Evolutionary conservation across 768 basidiomycete genomes (phyloP), one percentile per base, ranked within the genome.

Genomic region (Strobilomyces dryophilus): DNA sequence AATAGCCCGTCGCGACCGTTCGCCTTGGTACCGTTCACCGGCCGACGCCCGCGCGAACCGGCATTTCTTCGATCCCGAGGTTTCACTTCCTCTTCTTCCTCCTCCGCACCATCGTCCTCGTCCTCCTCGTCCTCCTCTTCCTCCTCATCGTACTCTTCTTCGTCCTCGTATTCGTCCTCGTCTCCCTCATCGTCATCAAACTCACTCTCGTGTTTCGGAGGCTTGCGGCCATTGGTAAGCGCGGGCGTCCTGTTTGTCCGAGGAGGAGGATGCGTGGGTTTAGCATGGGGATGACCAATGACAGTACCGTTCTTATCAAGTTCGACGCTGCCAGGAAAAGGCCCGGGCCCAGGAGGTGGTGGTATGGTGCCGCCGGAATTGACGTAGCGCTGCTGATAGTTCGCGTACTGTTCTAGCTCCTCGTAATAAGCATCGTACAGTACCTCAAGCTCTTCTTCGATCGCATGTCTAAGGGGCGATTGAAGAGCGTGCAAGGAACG

Each of bases 351-450:
- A 42, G 89, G 92, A 31, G 95, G 95, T 49, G 93, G 91, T 60
- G 93, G 85, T 63, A 94, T 79, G 37, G 85, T 89, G 57, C 92
- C 89, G 65, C 91, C 89, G 59, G 90, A 93, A 63, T 84, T 84
- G 64, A 92, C 89, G 77, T 93, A 94, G 74, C 86, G 91, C 82
- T 93, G 90, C 81, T 95, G 92, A 77, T 91, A 89, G 75, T 92
- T 89, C 74, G 95, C 97, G 83, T 98, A 98, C 78, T 89, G 87
- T 81, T 97, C 92, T 79, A 99, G 87, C 81, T 98, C 95, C 73
- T 97, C 92, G 84, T 98, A 98, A 83, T 98, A 99, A 79, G 95
- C 94, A 82, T 98, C 95, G 83, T 99, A 99, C 76, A 98, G 87
- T 78, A 94, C 92, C 80, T 98, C 93, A 73, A 99, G 89, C 80